Evolutionary conservation across 2,329 filamentous ascomycete species (phyloP).

Genomic region (Microdochium trichocladiopsis): DNA sequence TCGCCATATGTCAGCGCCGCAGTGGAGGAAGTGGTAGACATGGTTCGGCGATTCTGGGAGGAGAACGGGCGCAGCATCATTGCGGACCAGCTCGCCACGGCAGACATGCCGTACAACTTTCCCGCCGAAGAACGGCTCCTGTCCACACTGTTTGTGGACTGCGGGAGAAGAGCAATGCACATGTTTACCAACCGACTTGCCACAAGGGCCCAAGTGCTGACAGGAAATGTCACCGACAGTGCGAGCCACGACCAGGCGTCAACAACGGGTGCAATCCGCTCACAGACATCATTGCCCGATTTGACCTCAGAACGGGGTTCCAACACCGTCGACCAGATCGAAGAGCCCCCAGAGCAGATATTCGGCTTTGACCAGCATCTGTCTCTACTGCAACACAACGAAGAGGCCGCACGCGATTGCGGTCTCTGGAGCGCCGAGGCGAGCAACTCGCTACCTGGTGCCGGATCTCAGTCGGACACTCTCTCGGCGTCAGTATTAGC

Average conservation of each 20-base stretch:
- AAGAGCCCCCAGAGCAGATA: not conserved
- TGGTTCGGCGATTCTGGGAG: not conserved
- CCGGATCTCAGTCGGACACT: not conserved
- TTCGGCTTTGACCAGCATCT: not conserved
- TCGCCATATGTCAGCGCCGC: not conserved
- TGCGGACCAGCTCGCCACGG: not conserved
- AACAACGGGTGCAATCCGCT: not conserved
- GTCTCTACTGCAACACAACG: not conserved
- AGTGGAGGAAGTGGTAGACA: not conserved
- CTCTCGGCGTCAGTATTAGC: too few species aligned
- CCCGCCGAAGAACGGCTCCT: not conserved
- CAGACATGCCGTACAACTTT: not conserved
- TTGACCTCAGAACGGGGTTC: not conserved
- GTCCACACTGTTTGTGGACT: not conserved
- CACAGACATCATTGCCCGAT: not conserved
- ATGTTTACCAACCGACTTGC: not conserved
- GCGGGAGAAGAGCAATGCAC: not conserved
- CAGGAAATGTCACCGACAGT: too few species aligned
- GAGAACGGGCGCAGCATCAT: not conserved
- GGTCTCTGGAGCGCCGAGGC: not conserved
- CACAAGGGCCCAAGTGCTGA: not conserved
- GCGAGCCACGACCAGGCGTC: not conserved
- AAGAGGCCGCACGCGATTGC: not conserved
- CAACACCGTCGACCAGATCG: not conserved
- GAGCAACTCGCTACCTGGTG: not conserved